Evolutionary conservation across 208 protist genomes (phyloP), one percentile per base, ranked within the genome.

Genomic region (Acanthamoeba culbertsoni): DNA sequence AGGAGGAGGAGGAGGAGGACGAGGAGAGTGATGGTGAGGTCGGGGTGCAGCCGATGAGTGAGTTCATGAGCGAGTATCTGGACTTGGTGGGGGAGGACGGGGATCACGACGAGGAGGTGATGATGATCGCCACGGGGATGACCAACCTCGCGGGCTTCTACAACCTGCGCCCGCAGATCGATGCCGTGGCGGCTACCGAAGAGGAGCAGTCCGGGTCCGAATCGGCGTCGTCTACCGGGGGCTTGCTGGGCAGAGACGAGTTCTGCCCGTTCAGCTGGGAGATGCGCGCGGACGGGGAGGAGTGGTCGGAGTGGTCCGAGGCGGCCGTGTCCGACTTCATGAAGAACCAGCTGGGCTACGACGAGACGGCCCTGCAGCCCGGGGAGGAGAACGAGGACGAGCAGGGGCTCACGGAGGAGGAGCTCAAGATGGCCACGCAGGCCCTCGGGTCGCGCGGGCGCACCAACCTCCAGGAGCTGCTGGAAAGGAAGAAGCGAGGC

Each of bases 261-360:
- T 82, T 82, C n/a, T 82, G 71, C 71, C 71, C 71, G 71, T 82
- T 82, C 71, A 82, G 71, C 45, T 82, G 71, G 71, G 71, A 82
- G 71, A 53, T 53, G 71, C 71, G 71, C 0, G 71, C 71, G 42
- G 71, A 82, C 26, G 71, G 71, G 23, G 42, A 77, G 33, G 68
- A 82, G 45, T 82, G 71, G 71, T 55, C 37, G n/a, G 71, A 82
- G 43, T 82, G 40, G 42, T 46, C 71, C n/a, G 71, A 82, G 71
- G 71, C 46, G 4, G 20, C 43, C 20, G 71, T 82, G 26, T 5
- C 28, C 42, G 20, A 3, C 23, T 82, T 82, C 71, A 82, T 82
- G 71, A 82, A 55, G 71, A 35, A 53, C 16, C 8, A 79, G 45
- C 43, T 82, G 42, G 71, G 42, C 43, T 82, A 82, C 28, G 71